These are phyloP conservation scores for Pseudoperonospora humuli DNA, from an alignment of 352 stramenopile species.

Conservation along the genomic window DNA sequence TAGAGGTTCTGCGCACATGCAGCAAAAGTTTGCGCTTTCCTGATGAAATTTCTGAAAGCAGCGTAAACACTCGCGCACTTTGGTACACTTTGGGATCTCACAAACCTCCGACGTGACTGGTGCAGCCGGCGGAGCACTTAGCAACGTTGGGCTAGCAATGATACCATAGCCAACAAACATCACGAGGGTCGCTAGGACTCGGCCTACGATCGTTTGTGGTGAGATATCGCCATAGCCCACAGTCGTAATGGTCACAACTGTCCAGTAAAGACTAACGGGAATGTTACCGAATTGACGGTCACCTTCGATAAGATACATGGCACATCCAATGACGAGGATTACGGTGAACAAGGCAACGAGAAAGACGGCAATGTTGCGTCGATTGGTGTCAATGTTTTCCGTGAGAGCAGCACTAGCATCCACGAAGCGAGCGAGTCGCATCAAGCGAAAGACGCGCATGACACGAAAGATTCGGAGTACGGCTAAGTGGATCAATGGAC, in stretches of 20 bases:
- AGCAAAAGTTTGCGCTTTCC: conserved; percentile 75
- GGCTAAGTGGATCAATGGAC: conserved; percentile 54
- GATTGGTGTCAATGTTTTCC: conserved; percentile 79
- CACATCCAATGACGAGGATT: conserved; percentile 74
- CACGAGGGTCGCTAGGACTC: conserved; percentile 72
- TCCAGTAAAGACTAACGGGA: conserved; percentile 83
- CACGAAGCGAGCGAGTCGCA: conserved; percentile 65
- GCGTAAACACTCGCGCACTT: conserved; percentile 62
- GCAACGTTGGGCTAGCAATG: conserved; percentile 76
- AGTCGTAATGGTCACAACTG: conserved; percentile 83
- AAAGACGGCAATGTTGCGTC: conserved; percentile 70
- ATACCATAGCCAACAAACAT: conserved; percentile 85
- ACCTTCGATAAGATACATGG: conserved; percentile 82
- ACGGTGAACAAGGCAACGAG: conserved; percentile 67
- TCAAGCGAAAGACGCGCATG: conserved; percentile 67
- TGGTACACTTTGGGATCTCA: too few species aligned
- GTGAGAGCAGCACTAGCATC: conserved; percentile 53
- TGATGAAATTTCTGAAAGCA: conserved; percentile 74
- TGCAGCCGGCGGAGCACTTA: conserved; percentile 47
- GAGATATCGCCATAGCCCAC: conserved; percentile 84
- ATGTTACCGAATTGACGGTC: conserved; percentile 82
- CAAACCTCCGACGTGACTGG: too few species aligned
- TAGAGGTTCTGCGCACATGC: conserved; percentile 56
- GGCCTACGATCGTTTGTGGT: conserved; percentile 67
- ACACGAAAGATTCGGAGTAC: conserved; percentile 74